Conservation (phyloP, 352 stramenopile species). For the Globisporangium viniferum region DNA sequence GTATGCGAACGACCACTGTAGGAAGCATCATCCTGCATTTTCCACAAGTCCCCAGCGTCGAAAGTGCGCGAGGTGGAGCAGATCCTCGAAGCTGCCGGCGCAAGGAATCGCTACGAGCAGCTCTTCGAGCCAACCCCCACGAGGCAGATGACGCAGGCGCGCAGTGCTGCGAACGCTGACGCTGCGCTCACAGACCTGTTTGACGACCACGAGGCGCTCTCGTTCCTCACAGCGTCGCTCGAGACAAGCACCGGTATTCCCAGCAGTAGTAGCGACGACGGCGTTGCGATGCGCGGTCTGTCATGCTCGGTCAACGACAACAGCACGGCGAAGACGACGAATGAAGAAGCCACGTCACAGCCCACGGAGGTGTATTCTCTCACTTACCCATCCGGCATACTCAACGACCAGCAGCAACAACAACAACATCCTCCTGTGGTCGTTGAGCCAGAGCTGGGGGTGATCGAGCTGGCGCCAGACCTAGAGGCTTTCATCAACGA, state of each 20-base stretch:
- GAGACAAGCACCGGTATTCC: background rate
- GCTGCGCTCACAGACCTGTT: background rate
- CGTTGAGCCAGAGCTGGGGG: background rate
- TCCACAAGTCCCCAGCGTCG: constrained; percentile 48
- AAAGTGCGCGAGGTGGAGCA: constrained; percentile 49
- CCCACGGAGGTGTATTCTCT: no score
- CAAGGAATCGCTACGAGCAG: constrained; percentile 22
- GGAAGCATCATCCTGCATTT: constrained; percentile 79
- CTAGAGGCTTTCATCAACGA: background rate
- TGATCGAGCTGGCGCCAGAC: background rate
- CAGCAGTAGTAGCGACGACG: background rate
- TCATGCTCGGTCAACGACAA: no score
- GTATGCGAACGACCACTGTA: constrained; percentile 12
- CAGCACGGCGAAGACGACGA: no score
- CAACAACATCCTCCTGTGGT: background rate
- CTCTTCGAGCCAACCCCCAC: constrained; percentile 1
- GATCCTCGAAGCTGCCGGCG: constrained; percentile 48
- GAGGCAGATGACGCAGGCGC: background rate
- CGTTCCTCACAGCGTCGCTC: background rate
- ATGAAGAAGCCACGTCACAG: no score
- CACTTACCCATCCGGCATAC: no score
- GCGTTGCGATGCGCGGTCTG: no score
- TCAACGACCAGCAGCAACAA: background rate
- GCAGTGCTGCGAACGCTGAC: background rate
- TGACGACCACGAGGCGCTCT: background rate